These are phyloP conservation scores for Pyricularia grisea DNA, from an alignment of 2,329 filamentous ascomycete genomes.

Conservation along the genomic window DNA sequence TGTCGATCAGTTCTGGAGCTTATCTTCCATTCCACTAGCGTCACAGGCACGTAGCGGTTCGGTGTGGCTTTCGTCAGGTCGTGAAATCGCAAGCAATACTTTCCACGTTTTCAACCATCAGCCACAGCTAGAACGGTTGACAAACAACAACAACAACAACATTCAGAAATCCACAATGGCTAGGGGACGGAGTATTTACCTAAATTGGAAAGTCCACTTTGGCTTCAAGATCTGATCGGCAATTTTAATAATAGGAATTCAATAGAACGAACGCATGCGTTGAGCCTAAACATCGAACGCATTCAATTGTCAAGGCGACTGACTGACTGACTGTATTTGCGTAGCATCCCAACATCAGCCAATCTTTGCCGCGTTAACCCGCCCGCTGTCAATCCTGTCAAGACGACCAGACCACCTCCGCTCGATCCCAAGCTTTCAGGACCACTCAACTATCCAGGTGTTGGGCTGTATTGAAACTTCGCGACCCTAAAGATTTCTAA, in stretches of 20 bases:
- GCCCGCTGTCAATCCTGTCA: neutral
- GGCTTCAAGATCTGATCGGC: neutral
- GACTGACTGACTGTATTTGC: neutral
- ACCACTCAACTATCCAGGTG: neutral
- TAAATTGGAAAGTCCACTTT: neutral
- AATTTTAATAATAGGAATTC: neutral
- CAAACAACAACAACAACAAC: neutral
- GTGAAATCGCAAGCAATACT: neutral
- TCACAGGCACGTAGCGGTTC: neutral
- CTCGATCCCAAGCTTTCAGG: neutral
- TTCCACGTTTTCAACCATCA: neutral
- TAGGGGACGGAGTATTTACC: neutral
- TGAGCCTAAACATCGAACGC: neutral
- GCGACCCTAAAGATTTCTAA: neutral
- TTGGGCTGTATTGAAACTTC: neutral
- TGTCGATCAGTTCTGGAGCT: neutral
- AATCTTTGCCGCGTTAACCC: neutral
- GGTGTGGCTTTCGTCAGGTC: neutral
- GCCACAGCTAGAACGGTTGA: neutral
- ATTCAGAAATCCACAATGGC: neutral
- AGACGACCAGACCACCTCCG: neutral
- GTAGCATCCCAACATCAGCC: neutral
- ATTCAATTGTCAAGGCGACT: neutral
- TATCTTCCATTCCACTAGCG: neutral
- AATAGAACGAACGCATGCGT: neutral